A percentile compares a stretch with the other conserved stretches of the same genome.
Evolutionary conservation across 2,329 filamentous ascomycete genomes (phyloP).

Genomic region (Neurospora sp.): DNA sequence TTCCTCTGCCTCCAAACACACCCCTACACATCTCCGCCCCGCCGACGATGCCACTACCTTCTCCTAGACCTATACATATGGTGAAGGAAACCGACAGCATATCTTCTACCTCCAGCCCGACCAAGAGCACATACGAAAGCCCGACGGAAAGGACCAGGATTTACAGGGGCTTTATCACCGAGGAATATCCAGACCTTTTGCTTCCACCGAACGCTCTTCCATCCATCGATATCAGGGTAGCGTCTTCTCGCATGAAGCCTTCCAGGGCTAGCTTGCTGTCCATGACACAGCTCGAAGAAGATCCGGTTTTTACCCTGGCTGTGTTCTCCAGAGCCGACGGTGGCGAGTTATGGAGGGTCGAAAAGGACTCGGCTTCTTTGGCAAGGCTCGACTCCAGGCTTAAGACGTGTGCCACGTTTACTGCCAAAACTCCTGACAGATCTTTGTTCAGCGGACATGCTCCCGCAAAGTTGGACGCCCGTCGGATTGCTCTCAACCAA

Average conservation of each 20-base stretch:
- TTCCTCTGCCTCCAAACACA: constrained; percentile 61
- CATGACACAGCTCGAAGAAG: constrained; percentile 72
- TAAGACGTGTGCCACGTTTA: constrained; percentile 62
- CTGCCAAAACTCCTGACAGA: constrained; percentile 70
- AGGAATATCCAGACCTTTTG: constrained; percentile 78
- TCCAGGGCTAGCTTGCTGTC: constrained; percentile 78
- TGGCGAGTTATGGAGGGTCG: constrained; percentile 82
- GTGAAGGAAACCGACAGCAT: constrained; percentile 21
- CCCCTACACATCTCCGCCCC: constrained; percentile 52
- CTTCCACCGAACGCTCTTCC: constrained; percentile 82
- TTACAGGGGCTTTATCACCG: constrained; percentile 68
- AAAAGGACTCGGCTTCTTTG: constrained; percentile 80
- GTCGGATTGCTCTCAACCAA: constrained; percentile 66
- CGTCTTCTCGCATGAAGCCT: constrained; percentile 89
- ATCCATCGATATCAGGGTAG: constrained; percentile 75
- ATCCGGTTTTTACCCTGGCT: constrained; percentile 87
- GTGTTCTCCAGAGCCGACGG: constrained; percentile 67
- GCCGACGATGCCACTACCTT: constrained; percentile 26
- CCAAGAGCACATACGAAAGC: constrained; percentile 26
- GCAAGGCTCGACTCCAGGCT: constrained; percentile 73
- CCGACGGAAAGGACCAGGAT: constrained; percentile 42
- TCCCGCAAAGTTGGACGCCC: constrained; percentile 83
- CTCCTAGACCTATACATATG: constrained; percentile 31
- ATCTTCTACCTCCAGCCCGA: constrained; percentile 20
- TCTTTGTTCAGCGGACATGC: constrained; percentile 85